Conservation (phyloP, 208 protist species). For the Tritrichomonas foetus region DNA sequence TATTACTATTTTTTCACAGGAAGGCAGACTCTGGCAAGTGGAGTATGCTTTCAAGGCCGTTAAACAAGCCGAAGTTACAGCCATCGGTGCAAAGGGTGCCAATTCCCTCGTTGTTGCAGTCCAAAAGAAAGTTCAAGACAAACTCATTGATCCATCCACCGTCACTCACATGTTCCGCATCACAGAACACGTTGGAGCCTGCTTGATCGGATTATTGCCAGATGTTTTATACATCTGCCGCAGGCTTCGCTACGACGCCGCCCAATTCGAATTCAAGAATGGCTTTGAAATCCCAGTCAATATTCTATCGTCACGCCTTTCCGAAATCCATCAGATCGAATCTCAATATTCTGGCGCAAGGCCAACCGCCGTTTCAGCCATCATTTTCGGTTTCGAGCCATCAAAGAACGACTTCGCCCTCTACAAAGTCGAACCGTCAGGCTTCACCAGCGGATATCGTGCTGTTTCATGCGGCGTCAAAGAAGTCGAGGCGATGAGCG, state of each 20-base stretch:
- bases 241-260: slow-evolving; percentile 75
- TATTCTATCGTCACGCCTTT: slow-evolving; percentile 85
- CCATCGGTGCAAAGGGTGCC: slow-evolving; percentile 82
- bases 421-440: slow-evolving; percentile 22
- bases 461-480: slow-evolving; percentile 33
- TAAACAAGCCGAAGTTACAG: slow-evolving; percentile 82
- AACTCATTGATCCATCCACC: slow-evolving; percentile 82
- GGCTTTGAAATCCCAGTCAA: slow-evolving; percentile 86
- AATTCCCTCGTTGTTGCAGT: slow-evolving; percentile 83
- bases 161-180: slow-evolving; percentile 87
- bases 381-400: not conserved
- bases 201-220: not conserved
- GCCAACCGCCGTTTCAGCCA: not conserved
- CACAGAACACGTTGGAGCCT: slow-evolving; percentile 55
- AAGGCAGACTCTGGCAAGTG: slow-evolving; percentile 96
- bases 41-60: slow-evolving; percentile 97
- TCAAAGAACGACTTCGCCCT: not conserved
- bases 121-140: slow-evolving; percentile 89
- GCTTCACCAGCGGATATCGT: not conserved
- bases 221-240: slow-evolving; percentile 44
- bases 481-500: not conserved
- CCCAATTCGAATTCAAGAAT: slow-evolving; percentile 84
- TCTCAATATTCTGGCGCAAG: slow-evolving; percentile 78
- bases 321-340: slow-evolving; percentile 87
- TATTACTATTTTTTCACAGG: slow-evolving; percentile 95